phyloP scores from a whole-genome alignment of 169 alveolate genomes.

The Plasmodium billcollinsi region DNA sequence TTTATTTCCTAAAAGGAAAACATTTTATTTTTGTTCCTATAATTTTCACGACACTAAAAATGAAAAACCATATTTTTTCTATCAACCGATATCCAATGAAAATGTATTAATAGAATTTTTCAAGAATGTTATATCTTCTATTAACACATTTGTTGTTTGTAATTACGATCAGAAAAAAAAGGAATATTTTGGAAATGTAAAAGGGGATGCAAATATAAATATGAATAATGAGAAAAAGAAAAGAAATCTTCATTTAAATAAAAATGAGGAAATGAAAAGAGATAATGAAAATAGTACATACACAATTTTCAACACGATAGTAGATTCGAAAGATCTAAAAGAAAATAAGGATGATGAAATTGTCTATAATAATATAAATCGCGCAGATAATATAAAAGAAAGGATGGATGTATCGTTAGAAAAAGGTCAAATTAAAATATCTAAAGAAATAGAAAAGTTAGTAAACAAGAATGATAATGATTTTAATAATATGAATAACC shows the following conservation, averaged over 20 bases:
- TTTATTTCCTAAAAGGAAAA: conserved; percentile 59
- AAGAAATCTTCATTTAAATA: conserved; percentile 1
- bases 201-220: background rate
- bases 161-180: conserved; percentile 58
- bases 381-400: background rate
- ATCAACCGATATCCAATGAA: conserved; percentile 71
- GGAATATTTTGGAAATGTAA: conserved; percentile 29
- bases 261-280: background rate
- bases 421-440: conserved; percentile 30
- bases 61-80: conserved; percentile 74
- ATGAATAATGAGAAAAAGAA: background rate
- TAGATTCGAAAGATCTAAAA: background rate
- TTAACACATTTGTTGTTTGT: conserved; percentile 63
- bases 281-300: conserved; percentile 2
- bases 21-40: conserved; percentile 72
- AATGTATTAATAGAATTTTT: conserved; percentile 48
- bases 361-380: background rate
- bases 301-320: background rate
- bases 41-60: conserved; percentile 75
- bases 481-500: conserved; percentile 34
- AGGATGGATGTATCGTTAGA: conserved; percentile 15
- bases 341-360: background rate
- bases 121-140: conserved; percentile 59
- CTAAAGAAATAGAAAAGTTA: conserved; percentile 55
- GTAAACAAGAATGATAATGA: conserved; percentile 72